Evolutionary conservation across 495 filamentous ascomycete species (phyloP).

Genomic region (Podospora pseudopauciseta): DNA sequence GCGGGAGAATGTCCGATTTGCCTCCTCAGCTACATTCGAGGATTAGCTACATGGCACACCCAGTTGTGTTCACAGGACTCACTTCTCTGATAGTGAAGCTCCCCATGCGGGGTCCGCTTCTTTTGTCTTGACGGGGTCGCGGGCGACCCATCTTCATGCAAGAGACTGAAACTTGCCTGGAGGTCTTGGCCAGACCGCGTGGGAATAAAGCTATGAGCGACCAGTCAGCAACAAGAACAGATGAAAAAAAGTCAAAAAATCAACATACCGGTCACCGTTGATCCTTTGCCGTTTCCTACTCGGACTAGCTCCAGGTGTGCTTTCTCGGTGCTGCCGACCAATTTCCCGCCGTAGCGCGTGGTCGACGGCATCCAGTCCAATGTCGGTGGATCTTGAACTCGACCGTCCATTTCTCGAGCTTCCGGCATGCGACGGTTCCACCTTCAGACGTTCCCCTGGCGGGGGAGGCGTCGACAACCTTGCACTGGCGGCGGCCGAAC

Average conservation of each 20-base stretch:
- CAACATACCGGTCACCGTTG: conserved; percentile 69
- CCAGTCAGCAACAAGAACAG: not conserved
- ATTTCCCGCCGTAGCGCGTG: conserved; percentile 34
- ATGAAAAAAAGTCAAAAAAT: conserved; percentile 13
- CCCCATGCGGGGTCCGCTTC: conserved; percentile 80
- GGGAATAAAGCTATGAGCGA: conserved; percentile 75
- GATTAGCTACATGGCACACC: conserved; percentile 38
- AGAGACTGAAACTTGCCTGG: conserved; percentile 81
- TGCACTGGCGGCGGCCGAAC: conserved; percentile 28
- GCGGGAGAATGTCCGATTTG: conserved; percentile 86
- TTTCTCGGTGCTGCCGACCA: conserved; percentile 51
- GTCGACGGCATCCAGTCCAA: conserved; percentile 34
- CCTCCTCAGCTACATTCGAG: conserved; percentile 73
- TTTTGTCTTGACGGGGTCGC: conserved; percentile 82
- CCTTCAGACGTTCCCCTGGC: conserved; percentile 32
- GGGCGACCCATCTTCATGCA: conserved; percentile 88
- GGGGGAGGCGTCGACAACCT: conserved; percentile 41
- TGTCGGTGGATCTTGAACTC: conserved; percentile 29
- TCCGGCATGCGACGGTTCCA: conserved; percentile 34
- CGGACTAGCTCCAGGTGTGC: conserved; percentile 71
- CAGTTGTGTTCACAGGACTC: conserved; percentile 32
- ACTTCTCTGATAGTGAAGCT: conserved; percentile 93
- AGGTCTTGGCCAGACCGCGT: conserved; percentile 91
- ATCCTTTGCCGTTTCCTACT: conserved; percentile 83
- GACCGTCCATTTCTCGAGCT: conserved; percentile 30